Evolutionary conservation across 106 monocot genomes (phyloP).

Genomic region (Dactylorhiza incarnata): DNA sequence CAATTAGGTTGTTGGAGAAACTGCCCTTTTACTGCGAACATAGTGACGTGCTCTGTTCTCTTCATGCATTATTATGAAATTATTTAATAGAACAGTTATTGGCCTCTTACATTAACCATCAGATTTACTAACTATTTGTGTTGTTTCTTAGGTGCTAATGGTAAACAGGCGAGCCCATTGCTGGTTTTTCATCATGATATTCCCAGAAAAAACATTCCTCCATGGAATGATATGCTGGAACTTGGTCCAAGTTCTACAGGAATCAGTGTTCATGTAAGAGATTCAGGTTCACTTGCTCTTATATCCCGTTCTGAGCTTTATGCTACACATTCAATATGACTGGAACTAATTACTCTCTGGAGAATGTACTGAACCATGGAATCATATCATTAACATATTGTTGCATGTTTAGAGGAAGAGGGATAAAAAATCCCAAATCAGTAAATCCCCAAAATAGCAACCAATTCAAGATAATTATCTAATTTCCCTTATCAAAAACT

Average conservation of each 20-base stretch:
- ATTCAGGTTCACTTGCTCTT: background rate
- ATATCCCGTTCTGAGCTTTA: background rate
- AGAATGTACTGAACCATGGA: background rate
- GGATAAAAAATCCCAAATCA: too few species aligned
- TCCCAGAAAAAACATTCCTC: conserved; percentile 6
- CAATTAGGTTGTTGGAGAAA: too few species aligned
- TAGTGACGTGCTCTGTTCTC: too few species aligned
- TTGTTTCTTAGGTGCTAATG: background rate
- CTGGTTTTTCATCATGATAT: background rate
- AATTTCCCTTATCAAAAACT: background rate
- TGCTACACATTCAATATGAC: background rate
- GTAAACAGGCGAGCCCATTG: background rate
- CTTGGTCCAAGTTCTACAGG: conserved; percentile 7
- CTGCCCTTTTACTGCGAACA: too few species aligned
- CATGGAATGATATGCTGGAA: conserved; percentile 16
- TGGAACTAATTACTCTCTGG: background rate
- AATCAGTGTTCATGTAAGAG: conserved; percentile 1
- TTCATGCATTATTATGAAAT: background rate
- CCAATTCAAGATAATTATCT: background rate
- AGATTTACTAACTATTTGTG: background rate
- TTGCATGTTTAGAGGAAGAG: conserved; percentile 1
- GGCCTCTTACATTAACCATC: background rate
- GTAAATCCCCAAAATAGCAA: background rate
- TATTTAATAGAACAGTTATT: background rate
- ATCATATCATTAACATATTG: background rate